Percentiles rank a stretch among this genome's conserved stretches.
phyloP scores from a whole-genome alignment of 2,329 filamentous ascomycete genomes.

The Penicillium sp. region DNA sequence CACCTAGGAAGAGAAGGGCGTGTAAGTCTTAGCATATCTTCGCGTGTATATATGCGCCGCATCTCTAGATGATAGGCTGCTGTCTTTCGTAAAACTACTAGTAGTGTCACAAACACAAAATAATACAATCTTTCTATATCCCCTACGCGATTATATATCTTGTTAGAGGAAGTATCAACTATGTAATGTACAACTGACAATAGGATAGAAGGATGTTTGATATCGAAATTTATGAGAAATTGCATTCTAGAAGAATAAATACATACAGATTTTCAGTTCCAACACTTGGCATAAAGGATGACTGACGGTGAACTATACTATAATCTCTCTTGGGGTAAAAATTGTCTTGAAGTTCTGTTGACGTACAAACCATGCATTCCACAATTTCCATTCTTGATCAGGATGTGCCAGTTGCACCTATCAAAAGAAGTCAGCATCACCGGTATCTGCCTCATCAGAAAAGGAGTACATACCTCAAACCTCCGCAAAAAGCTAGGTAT shows the following conservation, averaged over 20 bases:
- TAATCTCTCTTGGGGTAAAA: neutral
- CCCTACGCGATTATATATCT: too few species aligned
- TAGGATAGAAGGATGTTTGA: neutral
- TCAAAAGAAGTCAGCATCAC: neutral
- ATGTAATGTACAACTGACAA: too few species aligned
- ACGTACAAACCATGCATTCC: constrained; percentile 1
- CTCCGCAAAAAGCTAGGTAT: constrained; percentile 24
- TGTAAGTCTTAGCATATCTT: too few species aligned
- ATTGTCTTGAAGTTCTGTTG: neutral
- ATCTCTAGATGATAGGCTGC: too few species aligned
- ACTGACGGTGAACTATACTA: neutral
- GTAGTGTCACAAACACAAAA: too few species aligned
- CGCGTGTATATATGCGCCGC: too few species aligned
- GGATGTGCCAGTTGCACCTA: neutral
- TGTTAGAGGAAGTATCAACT: too few species aligned
- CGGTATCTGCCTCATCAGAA: too few species aligned
- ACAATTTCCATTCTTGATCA: neutral
- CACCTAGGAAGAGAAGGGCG: too few species aligned
- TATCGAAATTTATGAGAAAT: neutral
- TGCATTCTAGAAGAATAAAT: neutral
- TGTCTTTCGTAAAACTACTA: too few species aligned
- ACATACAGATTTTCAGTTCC: neutral
- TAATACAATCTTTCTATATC: too few species aligned
- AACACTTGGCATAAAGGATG: neutral
- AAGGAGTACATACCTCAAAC: constrained; percentile 15